Base-by-base conservation (phyloP, 2,329 filamentous ascomycete genomes). In the Aspergillus udagawae region DNA sequence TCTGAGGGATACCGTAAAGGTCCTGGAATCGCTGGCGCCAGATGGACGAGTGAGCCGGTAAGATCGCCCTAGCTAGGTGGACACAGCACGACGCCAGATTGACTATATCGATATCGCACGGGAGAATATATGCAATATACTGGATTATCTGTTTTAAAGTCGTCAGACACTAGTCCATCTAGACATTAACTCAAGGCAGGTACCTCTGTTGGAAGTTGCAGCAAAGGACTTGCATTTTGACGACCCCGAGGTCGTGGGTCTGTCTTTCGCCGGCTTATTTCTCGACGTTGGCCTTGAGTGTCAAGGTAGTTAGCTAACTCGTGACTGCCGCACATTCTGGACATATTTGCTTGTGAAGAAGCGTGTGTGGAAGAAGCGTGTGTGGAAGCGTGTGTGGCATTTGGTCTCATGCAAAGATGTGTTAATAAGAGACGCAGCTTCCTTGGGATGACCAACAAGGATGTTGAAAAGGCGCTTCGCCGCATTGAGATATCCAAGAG, bases 21-120 rank as follows among this genome's bases (percentile, higher is more conserved):
- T 66, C 62, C 7, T 62, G 50, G 56, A 76, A 77, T 3, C 70
- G 63, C 32, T 49, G 29, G 21, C 69, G 60, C 75, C 74, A 78
- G 27, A 77, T 59, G 0, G 63, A 60, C 0, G 73, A 73, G 2
- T 68, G 53, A 1, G 62, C 47, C 1, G 66, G 66, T 7, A 72
- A 55, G 17, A 75, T 63, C 12, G 62, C 58, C 0, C 52, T 49
- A 5, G 63, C 62, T 8, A 74, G 55, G 6, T 55, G 63, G 7
- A 57, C 61, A 57, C 71, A 71, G 25, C 68, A 63, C 10, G 57
- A 59, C 21, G 65, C 61, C 38, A 77, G 61, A 20, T 62, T 68
- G 3, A 63, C 38, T 2, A 76, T 29, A 52, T 77, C 75, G 2
- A 35, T 41, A 49, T 77, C 72, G 1, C 25, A 59, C 14, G 63